Evolutionary conservation across 331 rosid genomes (phyloP).

Genomic region (Quercus lobata): DNA sequence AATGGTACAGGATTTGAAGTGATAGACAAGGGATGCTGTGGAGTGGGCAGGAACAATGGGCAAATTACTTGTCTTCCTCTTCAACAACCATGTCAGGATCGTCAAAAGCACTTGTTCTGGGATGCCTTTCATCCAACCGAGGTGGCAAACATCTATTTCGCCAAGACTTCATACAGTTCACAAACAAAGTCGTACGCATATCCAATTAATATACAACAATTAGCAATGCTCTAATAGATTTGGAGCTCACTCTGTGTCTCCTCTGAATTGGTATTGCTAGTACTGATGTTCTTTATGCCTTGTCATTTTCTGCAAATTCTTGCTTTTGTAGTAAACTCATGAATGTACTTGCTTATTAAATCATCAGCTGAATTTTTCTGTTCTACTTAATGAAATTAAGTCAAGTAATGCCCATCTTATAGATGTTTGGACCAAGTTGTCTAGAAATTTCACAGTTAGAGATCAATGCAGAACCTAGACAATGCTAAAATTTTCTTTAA

Average conservation of each 20-base stretch:
- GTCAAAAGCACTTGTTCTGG: constrained; percentile 72
- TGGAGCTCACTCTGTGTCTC: background rate
- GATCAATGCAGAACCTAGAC: background rate
- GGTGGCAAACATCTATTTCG: constrained; percentile 55
- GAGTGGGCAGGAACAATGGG: constrained; percentile 89
- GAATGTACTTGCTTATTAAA: background rate
- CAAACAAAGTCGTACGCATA: constrained; percentile 44
- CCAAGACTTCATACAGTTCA: constrained; percentile 49
- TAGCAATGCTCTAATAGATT: constrained; percentile 38
- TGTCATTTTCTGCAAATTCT: background rate
- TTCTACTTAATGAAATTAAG: background rate
- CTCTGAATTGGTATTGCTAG: background rate
- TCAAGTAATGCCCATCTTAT: background rate
- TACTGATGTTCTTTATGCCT: background rate
- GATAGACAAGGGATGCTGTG: constrained; percentile 83
- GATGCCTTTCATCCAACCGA: constrained; percentile 94
- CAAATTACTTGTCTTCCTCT: constrained; percentile 90
- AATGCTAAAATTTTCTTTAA: background rate
- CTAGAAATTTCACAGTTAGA: background rate
- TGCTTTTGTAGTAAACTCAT: background rate
- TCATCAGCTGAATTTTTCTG: background rate
- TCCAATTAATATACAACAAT: constrained; percentile 78
- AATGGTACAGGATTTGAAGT: constrained; percentile 68
- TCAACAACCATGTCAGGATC: constrained; percentile 62
- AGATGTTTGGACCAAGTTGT: background rate